A percentile compares a stretch with the other conserved stretches of the same genome.
Evolutionary conservation across 805 yeast species (phyloP).

Genomic region (Lachancea waltii): DNA sequence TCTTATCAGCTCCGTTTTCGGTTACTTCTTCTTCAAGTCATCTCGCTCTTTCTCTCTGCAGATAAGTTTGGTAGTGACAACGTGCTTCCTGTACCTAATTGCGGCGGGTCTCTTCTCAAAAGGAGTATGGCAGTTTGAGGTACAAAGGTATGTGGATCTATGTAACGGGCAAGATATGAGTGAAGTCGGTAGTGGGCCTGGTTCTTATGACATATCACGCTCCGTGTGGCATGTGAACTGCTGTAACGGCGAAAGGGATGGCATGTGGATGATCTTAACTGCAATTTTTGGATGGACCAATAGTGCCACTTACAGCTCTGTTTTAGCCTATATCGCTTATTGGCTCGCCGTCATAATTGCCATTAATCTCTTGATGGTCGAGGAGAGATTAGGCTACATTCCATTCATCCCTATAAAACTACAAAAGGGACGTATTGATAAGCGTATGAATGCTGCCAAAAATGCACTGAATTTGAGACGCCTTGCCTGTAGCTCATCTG

Average conservation of each 20-base stretch:
- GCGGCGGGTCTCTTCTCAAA: constrained; percentile 82
- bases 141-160: constrained; percentile 63
- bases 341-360: constrained; percentile 51
- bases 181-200: constrained; percentile 90
- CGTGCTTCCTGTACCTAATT: constrained; percentile 75
- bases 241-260: constrained; percentile 89
- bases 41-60: constrained; percentile 74
- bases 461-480: constrained; percentile 21
- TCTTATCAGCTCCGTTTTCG: constrained; percentile 53
- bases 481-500: background rate
- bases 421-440: constrained; percentile 49
- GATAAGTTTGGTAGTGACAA: constrained; percentile 64
- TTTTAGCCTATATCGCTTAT: constrained; percentile 60
- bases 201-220: constrained; percentile 72
- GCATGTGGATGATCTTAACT: constrained; percentile 85
- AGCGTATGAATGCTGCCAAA: constrained; percentile 30
- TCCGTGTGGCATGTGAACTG: constrained; percentile 94
- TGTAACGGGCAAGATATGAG: constrained; percentile 82
- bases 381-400: constrained; percentile 52
- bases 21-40: constrained; percentile 62
- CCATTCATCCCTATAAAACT: constrained; percentile 55
- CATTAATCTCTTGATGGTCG: constrained; percentile 41
- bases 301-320: constrained; percentile 86
- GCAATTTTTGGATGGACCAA: constrained; percentile 93
- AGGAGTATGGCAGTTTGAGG: constrained; percentile 86